A percentile compares a stretch with the other conserved stretches of the same genome.
These are phyloP conservation scores for Phytophthora megakarya DNA, from an alignment of 352 stramenopile genomes.

Conservation along the genomic window DNA sequence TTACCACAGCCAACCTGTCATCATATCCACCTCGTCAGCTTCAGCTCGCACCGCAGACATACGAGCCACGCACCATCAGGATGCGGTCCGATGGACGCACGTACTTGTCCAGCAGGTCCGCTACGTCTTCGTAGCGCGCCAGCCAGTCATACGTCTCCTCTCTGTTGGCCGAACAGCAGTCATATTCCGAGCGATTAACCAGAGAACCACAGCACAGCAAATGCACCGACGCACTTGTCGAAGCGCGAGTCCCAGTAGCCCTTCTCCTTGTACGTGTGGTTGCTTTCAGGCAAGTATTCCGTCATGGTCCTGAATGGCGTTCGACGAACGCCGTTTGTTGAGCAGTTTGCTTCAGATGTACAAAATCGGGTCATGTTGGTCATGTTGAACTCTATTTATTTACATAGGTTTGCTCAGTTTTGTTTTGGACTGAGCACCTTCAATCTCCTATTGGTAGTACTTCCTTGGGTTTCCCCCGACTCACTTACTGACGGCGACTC, in stretches of 20 bases:
- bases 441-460: too few species aligned
- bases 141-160: slow-evolving; percentile 87
- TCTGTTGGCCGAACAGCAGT: slow-evolving; percentile 24
- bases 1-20: slow-evolving; percentile 75
- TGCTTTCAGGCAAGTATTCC: slow-evolving; percentile 50
- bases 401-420: too few species aligned
- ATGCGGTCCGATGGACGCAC: slow-evolving; percentile 49
- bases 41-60: neutral
- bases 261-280: slow-evolving; percentile 66
- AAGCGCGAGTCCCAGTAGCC: slow-evolving; percentile 82
- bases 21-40: slow-evolving; percentile 11
- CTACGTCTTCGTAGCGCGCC: slow-evolving; percentile 54
- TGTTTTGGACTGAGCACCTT: too few species aligned
- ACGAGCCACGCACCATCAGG: slow-evolving; percentile 41
- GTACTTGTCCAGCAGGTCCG: slow-evolving; percentile 44
- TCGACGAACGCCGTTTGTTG: too few species aligned
- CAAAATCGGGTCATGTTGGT: neutral
- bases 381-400: too few species aligned
- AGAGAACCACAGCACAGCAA: neutral
- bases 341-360: too few species aligned
- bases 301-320: slow-evolving; percentile 35
- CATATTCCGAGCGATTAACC: neutral
- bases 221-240: slow-evolving; percentile 29
- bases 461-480: neutral
- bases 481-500: slow-evolving; percentile 9